phyloP scores from a whole-genome alignment of 371 early-diverging fungal species.

The Mucor circinelloides region DNA sequence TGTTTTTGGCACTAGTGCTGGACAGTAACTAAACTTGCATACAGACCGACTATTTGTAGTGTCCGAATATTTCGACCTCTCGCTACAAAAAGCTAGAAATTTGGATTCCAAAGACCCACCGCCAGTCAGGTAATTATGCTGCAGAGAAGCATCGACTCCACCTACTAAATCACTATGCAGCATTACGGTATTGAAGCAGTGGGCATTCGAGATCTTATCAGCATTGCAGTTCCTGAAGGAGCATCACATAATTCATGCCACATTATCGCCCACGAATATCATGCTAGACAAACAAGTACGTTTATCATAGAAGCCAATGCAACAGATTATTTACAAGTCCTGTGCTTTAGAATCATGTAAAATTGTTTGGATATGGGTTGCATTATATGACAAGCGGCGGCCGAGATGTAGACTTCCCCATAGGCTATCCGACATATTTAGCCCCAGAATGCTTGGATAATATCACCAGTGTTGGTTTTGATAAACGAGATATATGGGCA shows the following conservation, averaged over 20 bases:
- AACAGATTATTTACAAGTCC: not conserved
- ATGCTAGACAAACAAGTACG: constrained; percentile 54
- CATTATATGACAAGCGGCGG: constrained; percentile 65
- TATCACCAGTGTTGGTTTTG: constrained; percentile 1
- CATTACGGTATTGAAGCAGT: constrained; percentile 37
- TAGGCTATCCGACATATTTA: constrained; percentile 53
- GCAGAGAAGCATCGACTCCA: not conserved
- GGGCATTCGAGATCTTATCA: constrained; percentile 60
- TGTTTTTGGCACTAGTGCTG: not conserved
- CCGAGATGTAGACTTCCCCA: constrained; percentile 64
- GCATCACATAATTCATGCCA: constrained; percentile 52
- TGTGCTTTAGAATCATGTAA: constrained; percentile 44
- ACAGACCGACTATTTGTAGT: constrained; percentile 64
- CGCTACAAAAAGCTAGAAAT: constrained; percentile 34
- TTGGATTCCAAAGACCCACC: constrained; percentile 21
- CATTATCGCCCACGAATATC: constrained; percentile 55
- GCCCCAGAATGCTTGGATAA: constrained; percentile 39
- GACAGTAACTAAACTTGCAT: not conserved
- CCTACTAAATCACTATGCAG: not conserved
- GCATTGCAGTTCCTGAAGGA: constrained; percentile 55
- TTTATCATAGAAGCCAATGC: not conserved
- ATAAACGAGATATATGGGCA: constrained; percentile 64
- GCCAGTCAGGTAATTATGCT: constrained; percentile 17
- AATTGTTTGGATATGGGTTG: constrained; percentile 66
- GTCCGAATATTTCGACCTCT: constrained; percentile 55